These are phyloP conservation scores for Fraxinus angustifolia DNA, from an alignment of 305 asterid genomes.

Conservation along the genomic window DNA sequence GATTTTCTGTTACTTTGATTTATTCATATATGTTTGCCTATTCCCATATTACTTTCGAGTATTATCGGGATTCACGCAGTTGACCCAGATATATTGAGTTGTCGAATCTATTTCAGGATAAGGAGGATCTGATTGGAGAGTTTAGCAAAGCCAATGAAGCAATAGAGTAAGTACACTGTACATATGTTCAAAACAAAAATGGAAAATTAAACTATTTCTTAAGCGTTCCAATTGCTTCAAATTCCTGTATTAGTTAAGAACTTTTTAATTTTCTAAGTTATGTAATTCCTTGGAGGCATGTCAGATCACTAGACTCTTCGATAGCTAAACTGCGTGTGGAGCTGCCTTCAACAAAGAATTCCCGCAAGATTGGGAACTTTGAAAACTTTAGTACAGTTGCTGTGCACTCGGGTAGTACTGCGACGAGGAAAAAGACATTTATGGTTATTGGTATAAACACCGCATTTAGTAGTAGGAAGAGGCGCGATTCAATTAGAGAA, in stretches of 20 bases:
- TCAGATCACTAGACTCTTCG: conserved; percentile 51
- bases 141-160: conserved; percentile 57
- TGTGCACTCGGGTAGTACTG: not conserved
- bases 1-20: not conserved
- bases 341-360: conserved; percentile 41
- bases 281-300: conserved; percentile 11
- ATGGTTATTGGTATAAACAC: conserved; percentile 82
- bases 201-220: not conserved
- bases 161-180: conserved; percentile 43
- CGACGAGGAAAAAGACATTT: conserved; percentile 43
- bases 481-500: conserved; percentile 82
- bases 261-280: not conserved
- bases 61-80: not conserved
- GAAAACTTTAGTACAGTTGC: conserved; percentile 25
- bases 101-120: conserved; percentile 30
- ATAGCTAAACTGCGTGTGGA: conserved; percentile 47
- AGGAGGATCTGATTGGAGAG: conserved; percentile 39
- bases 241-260: not conserved
- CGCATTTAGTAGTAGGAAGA: conserved; percentile 78
- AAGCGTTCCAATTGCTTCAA: not conserved
- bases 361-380: conserved; percentile 25
- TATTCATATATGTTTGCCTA: not conserved
- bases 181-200: not conserved
- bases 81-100: not conserved
- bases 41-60: not conserved